Percentiles rank a stretch among this genome's conserved stretches.
Conservation (phyloP, 257 asterid genomes). For the Solanum neorickii region DNA sequence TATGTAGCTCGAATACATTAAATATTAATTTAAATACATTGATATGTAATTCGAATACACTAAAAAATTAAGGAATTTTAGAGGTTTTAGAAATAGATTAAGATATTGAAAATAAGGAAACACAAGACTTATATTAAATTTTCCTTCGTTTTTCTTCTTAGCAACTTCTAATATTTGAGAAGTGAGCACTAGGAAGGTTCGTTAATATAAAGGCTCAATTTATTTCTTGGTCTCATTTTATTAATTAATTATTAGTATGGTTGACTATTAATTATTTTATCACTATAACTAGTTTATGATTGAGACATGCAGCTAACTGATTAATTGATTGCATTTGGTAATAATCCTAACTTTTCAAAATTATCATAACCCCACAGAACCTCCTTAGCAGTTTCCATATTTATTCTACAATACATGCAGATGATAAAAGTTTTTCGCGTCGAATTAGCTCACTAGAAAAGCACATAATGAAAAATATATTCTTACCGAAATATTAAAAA, state of each 20-base stretch:
- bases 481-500: too few species aligned
- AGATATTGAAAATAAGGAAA: too few species aligned
- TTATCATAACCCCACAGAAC: background rate
- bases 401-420: background rate
- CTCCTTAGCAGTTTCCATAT: background rate
- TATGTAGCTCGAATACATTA: too few species aligned
- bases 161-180: background rate
- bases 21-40: too few species aligned
- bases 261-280: background rate
- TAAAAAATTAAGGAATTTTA: too few species aligned
- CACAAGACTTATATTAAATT: too few species aligned
- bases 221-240: background rate
- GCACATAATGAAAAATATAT: background rate
- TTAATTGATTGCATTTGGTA: background rate
- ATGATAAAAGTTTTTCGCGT: background rate
- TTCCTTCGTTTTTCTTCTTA: background rate
- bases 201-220: background rate
- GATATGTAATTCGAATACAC: accelerated
- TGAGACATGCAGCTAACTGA: background rate
- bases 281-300: background rate
- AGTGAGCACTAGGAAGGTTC: background rate
- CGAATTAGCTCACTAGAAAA: background rate
- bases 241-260: background rate
- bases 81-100: too few species aligned
- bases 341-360: background rate